Conservation (phyloP, 1,139 yeast genomes). For the Geotrichum aggregatum region DNA sequence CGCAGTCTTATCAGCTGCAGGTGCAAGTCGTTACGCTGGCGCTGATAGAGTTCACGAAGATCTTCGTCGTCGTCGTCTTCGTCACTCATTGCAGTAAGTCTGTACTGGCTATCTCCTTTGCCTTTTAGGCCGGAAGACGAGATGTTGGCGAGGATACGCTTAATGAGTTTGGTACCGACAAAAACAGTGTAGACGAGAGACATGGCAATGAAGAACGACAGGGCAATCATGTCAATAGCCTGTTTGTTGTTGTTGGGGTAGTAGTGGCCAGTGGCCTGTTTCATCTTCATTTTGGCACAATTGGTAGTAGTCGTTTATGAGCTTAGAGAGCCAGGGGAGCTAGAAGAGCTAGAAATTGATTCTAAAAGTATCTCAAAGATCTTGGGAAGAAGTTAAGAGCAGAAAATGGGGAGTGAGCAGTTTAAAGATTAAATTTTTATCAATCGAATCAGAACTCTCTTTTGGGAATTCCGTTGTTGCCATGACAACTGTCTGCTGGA, state of each 20-base stretch:
- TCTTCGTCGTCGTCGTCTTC: conserved; percentile 2
- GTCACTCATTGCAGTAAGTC: conserved; percentile 8
- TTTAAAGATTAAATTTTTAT: conserved; percentile 1
- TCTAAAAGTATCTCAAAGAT: no score
- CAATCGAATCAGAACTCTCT: conserved; percentile 6
- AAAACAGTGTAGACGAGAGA: conserved; percentile 7
- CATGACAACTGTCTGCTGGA: conserved; percentile 5
- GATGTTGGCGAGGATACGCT: not conserved
- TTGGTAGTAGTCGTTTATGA: no score
- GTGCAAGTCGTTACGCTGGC: not conserved
- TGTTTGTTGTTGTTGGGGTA: conserved; percentile 13
- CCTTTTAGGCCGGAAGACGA: not conserved
- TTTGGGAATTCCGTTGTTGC: not conserved
- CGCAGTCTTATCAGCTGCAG: not conserved
- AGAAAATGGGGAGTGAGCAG: not conserved
- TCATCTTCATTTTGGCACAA: conserved; percentile 10
- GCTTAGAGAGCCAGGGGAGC: no score
- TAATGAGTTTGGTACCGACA: conserved; percentile 3
- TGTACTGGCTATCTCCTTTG: conserved; percentile 9
- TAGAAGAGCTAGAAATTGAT: no score
- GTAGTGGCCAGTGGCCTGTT: conserved; percentile 7
- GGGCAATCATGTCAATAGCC: conserved; percentile 9
- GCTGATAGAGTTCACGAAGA: not conserved
- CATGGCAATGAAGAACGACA: conserved; percentile 11
- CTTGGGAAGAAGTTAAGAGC: not conserved